Base-by-base conservation (phyloP, 352 stramenopile species). In the Thalassiosira mediterranea region DNA sequence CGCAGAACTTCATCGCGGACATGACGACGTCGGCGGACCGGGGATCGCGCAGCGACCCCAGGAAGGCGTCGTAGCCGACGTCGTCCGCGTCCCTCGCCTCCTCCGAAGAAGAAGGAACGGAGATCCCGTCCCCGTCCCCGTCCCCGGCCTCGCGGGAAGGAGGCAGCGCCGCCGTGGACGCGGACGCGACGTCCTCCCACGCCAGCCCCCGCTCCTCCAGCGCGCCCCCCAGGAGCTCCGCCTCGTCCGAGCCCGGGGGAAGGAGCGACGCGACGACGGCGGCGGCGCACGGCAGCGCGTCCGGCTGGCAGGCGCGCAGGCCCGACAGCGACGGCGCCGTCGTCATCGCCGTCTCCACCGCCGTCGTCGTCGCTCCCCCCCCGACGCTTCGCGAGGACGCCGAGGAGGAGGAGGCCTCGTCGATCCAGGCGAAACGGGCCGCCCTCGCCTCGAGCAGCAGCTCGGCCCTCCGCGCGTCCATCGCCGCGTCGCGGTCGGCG, bases 391-490 rank as follows among this genome's bases (percentile, higher is more conserved):
- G 7, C 13, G 7, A 7, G 7, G 3, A 47, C 34, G 4, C 34
- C 69, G 15, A 19, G 34, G 34, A n/a, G n/a, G n/a, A n/a, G n/a
- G n/a, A n/a, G n/a, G n/a, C n/a, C n/a, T 61, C 44, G 29, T 69
- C 58, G 25, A 90, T 79, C 86, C 86, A 92, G 26, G 78, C 52
- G 1, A 87, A 56, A 10, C 86, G 76, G 58, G 79, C 61, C 3
- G 51, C 53, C 28, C 86, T 63, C 8, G 86, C 83, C 47, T 90
- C 61, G 1, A 84, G 4, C 13, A 92, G 65, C 15, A 92, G 61
- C 61, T 86, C 57, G 26, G 73, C 47, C 49, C 88, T 88, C 0
- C 86, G 78, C 21, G 81, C 67, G n/a, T 68, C 44, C 26, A 57
- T 78, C 0, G 79, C 75, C 2, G 78, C 11, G 38, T 42, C 61